These are phyloP conservation scores for Gentiana macrophylla DNA, from an alignment of 257 asterid species.

Conservation along the genomic window DNA sequence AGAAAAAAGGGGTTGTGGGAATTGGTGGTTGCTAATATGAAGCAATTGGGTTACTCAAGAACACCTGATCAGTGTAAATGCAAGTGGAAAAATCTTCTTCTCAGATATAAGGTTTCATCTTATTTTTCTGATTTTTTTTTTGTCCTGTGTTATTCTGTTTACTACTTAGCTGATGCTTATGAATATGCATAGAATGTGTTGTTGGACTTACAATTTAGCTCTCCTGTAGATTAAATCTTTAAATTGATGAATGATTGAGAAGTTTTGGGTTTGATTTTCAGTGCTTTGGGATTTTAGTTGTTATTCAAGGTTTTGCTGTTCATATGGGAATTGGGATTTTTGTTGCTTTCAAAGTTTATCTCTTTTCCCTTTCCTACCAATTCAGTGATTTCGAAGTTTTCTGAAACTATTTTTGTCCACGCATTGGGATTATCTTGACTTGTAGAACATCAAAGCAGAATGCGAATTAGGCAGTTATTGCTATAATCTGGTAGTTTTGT, in stretches of 20 bases:
- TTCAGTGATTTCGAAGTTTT: no score
- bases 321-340: not conserved
- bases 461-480: no score
- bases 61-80: conserved; percentile 58
- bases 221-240: not conserved
- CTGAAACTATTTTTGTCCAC: no score
- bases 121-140: not conserved
- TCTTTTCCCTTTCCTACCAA: no score
- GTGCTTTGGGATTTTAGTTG: not conserved
- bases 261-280: not conserved
- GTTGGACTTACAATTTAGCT: not conserved
- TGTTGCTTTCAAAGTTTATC: no score
- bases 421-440: no score
- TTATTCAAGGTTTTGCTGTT: not conserved
- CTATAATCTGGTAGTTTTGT: no score
- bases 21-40: conserved; percentile 39
- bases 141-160: not conserved
- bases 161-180: not conserved
- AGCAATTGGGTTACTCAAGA: conserved; percentile 50
- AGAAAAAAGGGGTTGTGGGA: conserved; percentile 46
- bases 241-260: not conserved
- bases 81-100: conserved; percentile 66
- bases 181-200: not conserved
- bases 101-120: conserved; percentile 39
- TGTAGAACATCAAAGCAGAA: no score